These are phyloP conservation scores for Malus hybrid DNA, from an alignment of 331 rosid species.

Conservation along the genomic window DNA sequence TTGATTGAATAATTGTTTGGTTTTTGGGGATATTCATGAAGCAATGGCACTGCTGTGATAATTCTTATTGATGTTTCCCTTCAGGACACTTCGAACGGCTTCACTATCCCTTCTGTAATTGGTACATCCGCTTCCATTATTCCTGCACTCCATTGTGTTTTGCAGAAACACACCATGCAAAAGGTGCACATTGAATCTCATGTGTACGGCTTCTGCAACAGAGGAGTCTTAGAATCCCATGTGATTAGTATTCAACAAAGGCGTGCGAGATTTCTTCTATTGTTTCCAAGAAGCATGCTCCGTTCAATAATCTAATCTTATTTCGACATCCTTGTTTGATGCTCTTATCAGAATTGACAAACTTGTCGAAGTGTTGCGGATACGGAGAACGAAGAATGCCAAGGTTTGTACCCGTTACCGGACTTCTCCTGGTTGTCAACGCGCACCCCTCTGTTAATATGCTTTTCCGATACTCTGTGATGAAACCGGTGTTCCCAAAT, in stretches of 20 bases:
- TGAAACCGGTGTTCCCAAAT: background rate
- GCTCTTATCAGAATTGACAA: conserved; percentile 4
- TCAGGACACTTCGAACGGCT: conserved; percentile 5
- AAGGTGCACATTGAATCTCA: conserved; percentile 1
- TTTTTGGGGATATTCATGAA: background rate
- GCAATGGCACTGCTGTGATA: background rate
- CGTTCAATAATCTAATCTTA: background rate
- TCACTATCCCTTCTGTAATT: background rate
- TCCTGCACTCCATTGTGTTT: conserved; percentile 11
- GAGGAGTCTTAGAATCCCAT: conserved; percentile 20
- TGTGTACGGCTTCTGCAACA: conserved; percentile 5
- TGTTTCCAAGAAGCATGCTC: background rate
- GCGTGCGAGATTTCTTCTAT: background rate
- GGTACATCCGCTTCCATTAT: background rate
- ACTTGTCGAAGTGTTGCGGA: conserved; percentile 11
- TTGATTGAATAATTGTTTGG: background rate
- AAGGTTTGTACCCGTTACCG: conserved; percentile 5
- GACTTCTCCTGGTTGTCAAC: background rate
- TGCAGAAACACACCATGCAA: conserved; percentile 18
- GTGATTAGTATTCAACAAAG: conserved; percentile 5
- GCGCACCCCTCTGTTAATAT: background rate
- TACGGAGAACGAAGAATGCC: conserved; percentile 4
- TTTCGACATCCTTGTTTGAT: background rate
- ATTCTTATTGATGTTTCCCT: background rate
- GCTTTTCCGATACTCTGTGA: background rate